Conservation (phyloP, 345 rosid species). For the Pistacia vera region DNA sequence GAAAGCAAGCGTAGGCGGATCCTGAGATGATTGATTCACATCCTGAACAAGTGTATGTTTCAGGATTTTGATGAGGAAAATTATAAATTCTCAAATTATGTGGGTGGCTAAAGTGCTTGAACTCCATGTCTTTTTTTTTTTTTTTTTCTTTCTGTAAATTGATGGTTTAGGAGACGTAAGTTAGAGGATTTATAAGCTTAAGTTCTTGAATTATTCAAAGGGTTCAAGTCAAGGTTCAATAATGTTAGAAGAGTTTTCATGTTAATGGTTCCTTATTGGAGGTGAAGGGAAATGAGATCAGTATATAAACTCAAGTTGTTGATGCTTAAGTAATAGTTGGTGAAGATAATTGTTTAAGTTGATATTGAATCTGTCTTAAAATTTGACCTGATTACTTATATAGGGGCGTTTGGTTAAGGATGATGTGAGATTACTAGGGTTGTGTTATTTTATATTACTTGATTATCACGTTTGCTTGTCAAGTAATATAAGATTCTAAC, state of each 20-base stretch:
- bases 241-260: not conserved
- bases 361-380: no score
- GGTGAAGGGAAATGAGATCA: not conserved
- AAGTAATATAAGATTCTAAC: no score
- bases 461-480: no score
- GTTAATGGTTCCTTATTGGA: not conserved
- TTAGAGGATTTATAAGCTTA: not conserved
- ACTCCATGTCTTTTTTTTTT: slow-evolving; percentile 22
- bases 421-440: no score
- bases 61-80: slow-evolving; percentile 16
- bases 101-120: slow-evolving; percentile 42
- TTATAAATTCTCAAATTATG: slow-evolving; percentile 24
- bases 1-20: slow-evolving; percentile 22
- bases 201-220: not conserved
- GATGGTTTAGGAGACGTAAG: not conserved
- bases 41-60: slow-evolving; percentile 27
- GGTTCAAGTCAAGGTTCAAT: not conserved
- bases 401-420: no score
- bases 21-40: slow-evolving; percentile 25
- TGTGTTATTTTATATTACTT: no score
- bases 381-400: no score
- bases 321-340: not conserved
- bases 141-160: no score
- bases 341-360: not conserved
- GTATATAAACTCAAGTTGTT: not conserved